A percentile compares a stretch with the other conserved stretches of the same genome.
Evolutionary conservation across 2,329 filamentous ascomycete genomes (phyloP).

Genomic region (Clonostachys byssicola): DNA sequence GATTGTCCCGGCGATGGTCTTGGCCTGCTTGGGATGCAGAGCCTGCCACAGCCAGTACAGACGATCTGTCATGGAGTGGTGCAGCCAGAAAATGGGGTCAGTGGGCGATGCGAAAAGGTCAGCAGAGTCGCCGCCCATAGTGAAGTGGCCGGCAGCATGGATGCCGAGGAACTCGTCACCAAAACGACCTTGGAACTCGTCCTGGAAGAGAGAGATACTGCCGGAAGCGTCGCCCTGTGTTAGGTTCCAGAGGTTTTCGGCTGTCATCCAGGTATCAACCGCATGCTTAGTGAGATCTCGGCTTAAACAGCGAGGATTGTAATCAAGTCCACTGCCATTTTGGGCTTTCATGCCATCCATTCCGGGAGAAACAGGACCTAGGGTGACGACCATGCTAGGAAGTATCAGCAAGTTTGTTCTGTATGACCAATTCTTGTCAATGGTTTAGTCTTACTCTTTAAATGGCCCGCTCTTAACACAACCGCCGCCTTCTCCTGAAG

Average conservation of each 20-base stretch:
- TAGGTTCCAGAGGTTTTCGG: slow-evolving; percentile 4
- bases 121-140: slow-evolving; percentile 26
- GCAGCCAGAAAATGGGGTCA: slow-evolving; percentile 16
- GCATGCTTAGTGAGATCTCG: slow-evolving; percentile 26
- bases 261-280: slow-evolving; percentile 6
- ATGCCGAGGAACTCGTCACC: slow-evolving; percentile 22
- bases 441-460: slow-evolving; percentile 26
- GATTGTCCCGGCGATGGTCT: slow-evolving; percentile 10
- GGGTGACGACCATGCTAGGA: slow-evolving; percentile 13
- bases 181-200: slow-evolving; percentile 17
- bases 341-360: slow-evolving; percentile 2
- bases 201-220: slow-evolving; percentile 7
- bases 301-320: slow-evolving; percentile 35
- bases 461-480: slow-evolving; percentile 47
- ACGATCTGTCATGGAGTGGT: slow-evolving; percentile 14
- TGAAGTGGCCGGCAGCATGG: slow-evolving; percentile 34
- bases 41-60: slow-evolving; percentile 11
- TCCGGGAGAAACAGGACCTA: slow-evolving; percentile 16
- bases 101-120: slow-evolving; percentile 19
- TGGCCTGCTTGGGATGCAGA: slow-evolving; percentile 6
- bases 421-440: too few relatives aligned
- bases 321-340: slow-evolving; percentile 11
- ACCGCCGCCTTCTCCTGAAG: slow-evolving; percentile 52
- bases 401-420: too few relatives aligned
- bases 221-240: neutral